These are phyloP conservation scores for Gynochthodes officinalis DNA, from an alignment of 257 asterid species.

Conservation along the genomic window DNA sequence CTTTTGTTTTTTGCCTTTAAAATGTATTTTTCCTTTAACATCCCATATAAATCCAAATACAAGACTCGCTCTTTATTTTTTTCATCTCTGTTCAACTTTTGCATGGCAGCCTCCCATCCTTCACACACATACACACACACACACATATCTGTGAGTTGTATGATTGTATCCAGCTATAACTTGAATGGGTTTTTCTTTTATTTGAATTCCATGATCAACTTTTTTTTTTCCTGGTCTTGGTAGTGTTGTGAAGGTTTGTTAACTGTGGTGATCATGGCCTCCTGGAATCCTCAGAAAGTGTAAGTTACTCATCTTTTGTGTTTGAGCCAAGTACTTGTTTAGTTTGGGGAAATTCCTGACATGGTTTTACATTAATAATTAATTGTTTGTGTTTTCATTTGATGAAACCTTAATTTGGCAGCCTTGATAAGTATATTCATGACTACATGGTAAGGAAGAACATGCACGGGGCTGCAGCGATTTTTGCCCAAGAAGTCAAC, in stretches of 20 bases:
- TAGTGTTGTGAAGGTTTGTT: not conserved
- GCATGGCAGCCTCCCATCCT: no score
- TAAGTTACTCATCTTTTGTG: not conserved
- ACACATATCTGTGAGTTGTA: no score
- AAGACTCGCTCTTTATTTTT: no score
- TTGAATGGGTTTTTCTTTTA: no score
- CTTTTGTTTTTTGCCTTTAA: no score
- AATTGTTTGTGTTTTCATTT: not conserved
- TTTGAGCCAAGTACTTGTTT: not conserved
- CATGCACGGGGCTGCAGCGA: conserved; percentile 25
- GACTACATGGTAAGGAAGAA: conserved; percentile 31
- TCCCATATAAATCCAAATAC: no score
- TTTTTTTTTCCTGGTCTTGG: no score
- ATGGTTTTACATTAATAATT: not conserved
- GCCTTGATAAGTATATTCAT: conserved; percentile 9
- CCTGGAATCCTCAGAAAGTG: conserved; percentile 4
- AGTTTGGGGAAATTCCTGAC: no score
- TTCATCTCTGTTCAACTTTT: no score
- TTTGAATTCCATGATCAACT: not conserved
- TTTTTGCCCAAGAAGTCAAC: conserved; percentile 29
- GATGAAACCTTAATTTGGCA: not conserved
- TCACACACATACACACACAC: no score
- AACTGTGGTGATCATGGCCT: not conserved
- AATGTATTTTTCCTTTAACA: no score
- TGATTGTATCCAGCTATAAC: no score